phyloP scores from a whole-genome alignment of 1,284 basidiomycete species.

The Rhizoctonia solani region DNA sequence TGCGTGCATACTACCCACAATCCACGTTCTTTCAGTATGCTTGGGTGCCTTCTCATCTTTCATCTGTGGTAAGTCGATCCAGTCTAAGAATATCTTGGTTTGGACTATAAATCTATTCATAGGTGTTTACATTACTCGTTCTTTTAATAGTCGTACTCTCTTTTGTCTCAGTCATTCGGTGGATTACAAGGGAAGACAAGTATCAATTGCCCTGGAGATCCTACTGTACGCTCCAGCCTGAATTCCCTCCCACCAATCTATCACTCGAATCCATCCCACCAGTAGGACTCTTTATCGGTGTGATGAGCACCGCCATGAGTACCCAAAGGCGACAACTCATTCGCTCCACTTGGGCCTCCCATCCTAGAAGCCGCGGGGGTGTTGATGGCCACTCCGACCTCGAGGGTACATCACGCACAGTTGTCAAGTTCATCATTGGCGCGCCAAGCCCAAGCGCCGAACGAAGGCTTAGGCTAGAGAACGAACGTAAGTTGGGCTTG shows the following conservation, averaged over 20 bases:
- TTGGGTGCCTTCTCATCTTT: not conserved
- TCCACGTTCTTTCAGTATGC: not conserved
- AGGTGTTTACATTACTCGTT: not conserved
- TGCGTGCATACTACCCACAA: no score
- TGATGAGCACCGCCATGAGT: conserved; percentile 88
- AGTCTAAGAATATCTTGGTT: no score
- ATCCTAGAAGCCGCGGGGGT: conserved; percentile 75
- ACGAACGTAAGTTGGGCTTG: conserved; percentile 68
- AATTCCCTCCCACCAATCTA: conserved; percentile 52
- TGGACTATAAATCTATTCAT: no score
- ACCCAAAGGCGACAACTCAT: conserved; percentile 87
- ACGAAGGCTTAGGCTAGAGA: conserved; percentile 79
- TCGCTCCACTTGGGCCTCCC: conserved; percentile 85
- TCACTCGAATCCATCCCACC: conserved; percentile 75
- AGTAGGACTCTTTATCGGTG: conserved; percentile 85
- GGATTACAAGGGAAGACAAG: not conserved
- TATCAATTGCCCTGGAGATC: conserved; percentile 78
- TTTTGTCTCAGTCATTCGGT: not conserved
- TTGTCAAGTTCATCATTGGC: conserved; percentile 90
- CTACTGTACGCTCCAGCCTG: conserved; percentile 69
- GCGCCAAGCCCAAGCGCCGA: conserved; percentile 79
- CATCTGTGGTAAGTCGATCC: not conserved
- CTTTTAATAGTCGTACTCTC: not conserved
- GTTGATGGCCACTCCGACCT: conserved; percentile 58
- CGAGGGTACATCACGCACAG: conserved; percentile 55